phyloP scores from a whole-genome alignment of 352 stramenopile species.

The Blastocystis hominis region DNA sequence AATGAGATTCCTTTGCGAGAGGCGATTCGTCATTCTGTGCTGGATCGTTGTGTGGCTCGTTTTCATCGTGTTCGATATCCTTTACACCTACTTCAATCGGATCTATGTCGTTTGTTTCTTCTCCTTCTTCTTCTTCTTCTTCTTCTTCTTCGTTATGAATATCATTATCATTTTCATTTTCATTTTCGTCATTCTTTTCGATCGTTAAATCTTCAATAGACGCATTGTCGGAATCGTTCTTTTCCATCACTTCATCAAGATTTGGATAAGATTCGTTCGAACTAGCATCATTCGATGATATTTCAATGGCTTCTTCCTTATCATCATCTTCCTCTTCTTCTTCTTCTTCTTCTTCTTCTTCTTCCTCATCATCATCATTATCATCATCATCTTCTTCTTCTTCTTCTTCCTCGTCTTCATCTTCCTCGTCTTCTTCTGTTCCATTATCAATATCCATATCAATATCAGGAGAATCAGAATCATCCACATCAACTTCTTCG shows the following conservation, averaged over 20 bases:
- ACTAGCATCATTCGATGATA: background rate
- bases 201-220: too few species aligned
- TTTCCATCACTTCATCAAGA: background rate
- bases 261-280: background rate
- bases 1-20: too few species aligned
- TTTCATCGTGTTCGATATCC: too few species aligned
- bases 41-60: too few species aligned
- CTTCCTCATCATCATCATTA: background rate
- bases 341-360: background rate
- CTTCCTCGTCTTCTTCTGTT: background rate
- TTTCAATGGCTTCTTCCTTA: background rate
- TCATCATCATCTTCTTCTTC: background rate
- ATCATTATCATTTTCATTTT: background rate
- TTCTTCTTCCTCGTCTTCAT: background rate
- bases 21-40: too few species aligned
- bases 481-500: background rate
- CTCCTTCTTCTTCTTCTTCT: background rate
- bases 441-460: background rate
- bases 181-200: background rate
- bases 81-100: background rate
- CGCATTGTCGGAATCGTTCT: background rate
- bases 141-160: background rate
- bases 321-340: background rate
- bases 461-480: background rate
- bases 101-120: background rate